phyloP scores from a whole-genome alignment of 371 early-diverging fungal species.

The Haplosporangium sp. region DNA sequence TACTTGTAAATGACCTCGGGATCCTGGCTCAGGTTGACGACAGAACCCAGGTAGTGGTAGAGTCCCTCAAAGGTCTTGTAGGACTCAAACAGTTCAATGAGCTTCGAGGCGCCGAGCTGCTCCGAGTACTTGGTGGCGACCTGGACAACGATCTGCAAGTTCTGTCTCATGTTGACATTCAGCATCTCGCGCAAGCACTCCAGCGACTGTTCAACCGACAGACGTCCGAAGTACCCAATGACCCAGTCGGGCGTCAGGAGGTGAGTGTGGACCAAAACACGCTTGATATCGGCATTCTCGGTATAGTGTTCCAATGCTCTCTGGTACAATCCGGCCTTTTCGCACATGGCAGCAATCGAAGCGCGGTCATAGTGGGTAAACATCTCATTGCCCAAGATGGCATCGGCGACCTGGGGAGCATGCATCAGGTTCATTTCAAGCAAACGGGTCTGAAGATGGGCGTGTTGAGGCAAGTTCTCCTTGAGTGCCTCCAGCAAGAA shows the following conservation, averaged over 20 bases:
- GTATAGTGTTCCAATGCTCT: constrained; percentile 97
- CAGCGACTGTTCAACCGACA: constrained; percentile 94
- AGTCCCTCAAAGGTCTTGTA: constrained; percentile 93
- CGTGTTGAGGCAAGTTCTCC: constrained; percentile 90
- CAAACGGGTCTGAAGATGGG: constrained; percentile 91
- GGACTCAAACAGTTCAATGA: constrained; percentile 92
- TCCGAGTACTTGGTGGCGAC: constrained; percentile 97
- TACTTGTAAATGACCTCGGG: constrained; percentile 97
- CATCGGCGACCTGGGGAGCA: constrained; percentile 98
- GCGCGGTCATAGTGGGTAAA: constrained; percentile 95
- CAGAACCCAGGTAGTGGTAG: constrained; percentile 90
- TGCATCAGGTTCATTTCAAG: constrained; percentile 98
- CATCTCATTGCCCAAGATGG: constrained; percentile 95
- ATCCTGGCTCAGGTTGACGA: constrained; percentile 95
- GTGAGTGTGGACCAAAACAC: constrained; percentile 92
- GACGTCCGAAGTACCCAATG: constrained; percentile 90
- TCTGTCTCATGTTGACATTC: constrained; percentile 88
- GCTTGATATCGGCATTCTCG: constrained; percentile 95
- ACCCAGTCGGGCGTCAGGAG: constrained; percentile 88
- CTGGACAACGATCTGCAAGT: constrained; percentile 95
- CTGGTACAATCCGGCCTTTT: constrained; percentile 97
- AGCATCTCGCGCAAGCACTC: constrained; percentile 94
- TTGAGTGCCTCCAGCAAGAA: constrained; percentile 96
- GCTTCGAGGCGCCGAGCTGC: constrained; percentile 85
- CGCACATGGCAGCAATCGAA: constrained; percentile 92